A percentile compares a stretch with the other conserved stretches of the same genome.
These are phyloP conservation scores for Neofusicoccum kwambonambiense DNA, from an alignment of 2,329 filamentous ascomycete species.

Conservation along the genomic window DNA sequence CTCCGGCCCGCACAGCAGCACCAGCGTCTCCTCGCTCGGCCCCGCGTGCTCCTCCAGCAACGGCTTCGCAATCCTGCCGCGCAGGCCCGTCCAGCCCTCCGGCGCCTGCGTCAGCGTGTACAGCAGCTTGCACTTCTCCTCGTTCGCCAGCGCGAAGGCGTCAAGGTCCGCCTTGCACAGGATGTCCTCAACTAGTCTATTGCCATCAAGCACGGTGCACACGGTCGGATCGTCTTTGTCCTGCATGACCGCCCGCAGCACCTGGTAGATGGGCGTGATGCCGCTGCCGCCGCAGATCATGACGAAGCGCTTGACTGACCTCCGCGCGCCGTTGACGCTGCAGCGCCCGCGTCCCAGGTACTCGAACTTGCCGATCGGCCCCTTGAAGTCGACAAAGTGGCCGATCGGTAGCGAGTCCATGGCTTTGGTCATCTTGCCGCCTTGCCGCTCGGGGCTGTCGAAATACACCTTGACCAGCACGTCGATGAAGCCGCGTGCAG, in stretches of 20 bases:
- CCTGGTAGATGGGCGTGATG: conserved; percentile 88
- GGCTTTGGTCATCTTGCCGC: conserved; percentile 79
- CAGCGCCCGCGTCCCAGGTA: conserved; percentile 70
- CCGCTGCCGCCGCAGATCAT: conserved; percentile 91
- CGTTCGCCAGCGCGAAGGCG: conserved; percentile 53
- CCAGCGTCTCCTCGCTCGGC: conserved; percentile 53
- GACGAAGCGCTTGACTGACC: conserved; percentile 65
- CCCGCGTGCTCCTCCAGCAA: conserved; percentile 61
- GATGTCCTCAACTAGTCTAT: conserved; percentile 77
- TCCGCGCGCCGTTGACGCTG: conserved; percentile 55
- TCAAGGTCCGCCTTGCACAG: conserved; percentile 74
- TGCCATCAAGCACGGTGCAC: conserved; percentile 77
- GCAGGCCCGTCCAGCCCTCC: conserved; percentile 65
- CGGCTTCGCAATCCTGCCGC: conserved; percentile 64
- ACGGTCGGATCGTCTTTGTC: conserved; percentile 62
- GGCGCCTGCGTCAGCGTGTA: conserved; percentile 67
- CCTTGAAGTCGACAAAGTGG: conserved; percentile 78
- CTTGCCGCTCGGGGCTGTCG: conserved; percentile 54
- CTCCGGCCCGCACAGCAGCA: conserved; percentile 77
- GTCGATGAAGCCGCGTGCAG: conserved; percentile 63
- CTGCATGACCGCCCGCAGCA: conserved; percentile 70
- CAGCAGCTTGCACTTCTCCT: conserved; percentile 61
- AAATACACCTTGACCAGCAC: conserved; percentile 83
- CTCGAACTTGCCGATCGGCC: conserved; percentile 81
- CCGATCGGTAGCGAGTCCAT: conserved; percentile 72